Conservation (phyloP, 768 basidiomycete species). For the Trametes cubensis region DNA sequence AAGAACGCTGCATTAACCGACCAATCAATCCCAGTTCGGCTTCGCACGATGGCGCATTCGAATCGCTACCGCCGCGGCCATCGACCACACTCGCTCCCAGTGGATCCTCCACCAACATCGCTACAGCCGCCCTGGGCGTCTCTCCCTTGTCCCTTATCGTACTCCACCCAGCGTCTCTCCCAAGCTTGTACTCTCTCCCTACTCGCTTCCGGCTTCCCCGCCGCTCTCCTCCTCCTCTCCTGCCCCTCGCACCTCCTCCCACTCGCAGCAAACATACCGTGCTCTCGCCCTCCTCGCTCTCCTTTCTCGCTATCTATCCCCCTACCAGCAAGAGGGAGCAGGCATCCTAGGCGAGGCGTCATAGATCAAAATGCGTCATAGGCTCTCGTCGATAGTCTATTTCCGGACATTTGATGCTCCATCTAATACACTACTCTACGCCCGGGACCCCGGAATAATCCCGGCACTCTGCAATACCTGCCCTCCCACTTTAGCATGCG, state of each 20-base stretch:
- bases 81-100: background rate
- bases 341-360: conserved; percentile 6
- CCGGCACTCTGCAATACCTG: conserved; percentile 11
- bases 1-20: background rate
- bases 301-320: background rate
- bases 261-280: background rate
- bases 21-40: too few species aligned
- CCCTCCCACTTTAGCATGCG: background rate
- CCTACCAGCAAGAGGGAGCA: background rate
- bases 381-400: conserved; percentile 3
- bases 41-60: conserved; percentile 9
- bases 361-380: conserved; percentile 14
- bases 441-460: conserved; percentile 15
- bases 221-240: background rate
- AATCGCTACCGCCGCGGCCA: too few species aligned
- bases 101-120: background rate
- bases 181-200: too few species aligned
- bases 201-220: background rate
- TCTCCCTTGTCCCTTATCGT: conserved; percentile 11
- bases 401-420: conserved; percentile 17
- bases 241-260: background rate
- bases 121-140: background rate
- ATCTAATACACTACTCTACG: conserved; percentile 4
- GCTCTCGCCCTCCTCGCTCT: background rate
- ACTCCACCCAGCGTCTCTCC: background rate